Evolutionary conservation across 148 eudicot genomes (phyloP).

Genomic region (Nepenthes mirabilis): DNA sequence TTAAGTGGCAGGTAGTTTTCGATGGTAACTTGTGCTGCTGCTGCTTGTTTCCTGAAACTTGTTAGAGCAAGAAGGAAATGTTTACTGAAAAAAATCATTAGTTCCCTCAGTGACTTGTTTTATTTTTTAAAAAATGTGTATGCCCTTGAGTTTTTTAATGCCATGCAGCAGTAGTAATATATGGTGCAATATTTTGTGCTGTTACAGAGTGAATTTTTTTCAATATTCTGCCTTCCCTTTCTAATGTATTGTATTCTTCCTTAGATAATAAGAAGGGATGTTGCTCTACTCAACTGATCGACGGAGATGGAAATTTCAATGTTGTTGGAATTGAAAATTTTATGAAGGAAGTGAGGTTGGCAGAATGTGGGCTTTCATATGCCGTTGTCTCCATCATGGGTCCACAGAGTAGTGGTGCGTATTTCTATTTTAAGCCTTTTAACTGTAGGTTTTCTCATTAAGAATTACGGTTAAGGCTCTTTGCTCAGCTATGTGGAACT

Average conservation of each 20-base stretch:
- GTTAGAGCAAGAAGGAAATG: no score
- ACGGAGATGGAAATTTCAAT: constrained; percentile 86
- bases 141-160: no score
- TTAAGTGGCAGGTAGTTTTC: no score
- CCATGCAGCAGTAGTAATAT: no score
- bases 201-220: no score
- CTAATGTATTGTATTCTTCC: neutral
- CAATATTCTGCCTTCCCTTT: no score
- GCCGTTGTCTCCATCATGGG: constrained; percentile 98
- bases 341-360: constrained; percentile 68
- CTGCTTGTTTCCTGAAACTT: no score
- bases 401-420: constrained; percentile 95
- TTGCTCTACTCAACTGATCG: constrained; percentile 87
- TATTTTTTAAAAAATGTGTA: neutral
- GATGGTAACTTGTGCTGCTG: no score
- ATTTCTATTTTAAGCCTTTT: neutral
- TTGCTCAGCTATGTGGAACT: neutral
- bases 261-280: constrained; percentile 39
- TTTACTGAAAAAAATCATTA: neutral
- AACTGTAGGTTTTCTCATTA: neutral
- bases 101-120: neutral
- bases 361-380: constrained; percentile 92
- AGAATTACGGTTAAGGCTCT: neutral
- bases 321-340: constrained; percentile 54
- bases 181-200: no score